Conservation (phyloP, 495 filamentous ascomycete species). For the Aspergillus ellipticus region DNA sequence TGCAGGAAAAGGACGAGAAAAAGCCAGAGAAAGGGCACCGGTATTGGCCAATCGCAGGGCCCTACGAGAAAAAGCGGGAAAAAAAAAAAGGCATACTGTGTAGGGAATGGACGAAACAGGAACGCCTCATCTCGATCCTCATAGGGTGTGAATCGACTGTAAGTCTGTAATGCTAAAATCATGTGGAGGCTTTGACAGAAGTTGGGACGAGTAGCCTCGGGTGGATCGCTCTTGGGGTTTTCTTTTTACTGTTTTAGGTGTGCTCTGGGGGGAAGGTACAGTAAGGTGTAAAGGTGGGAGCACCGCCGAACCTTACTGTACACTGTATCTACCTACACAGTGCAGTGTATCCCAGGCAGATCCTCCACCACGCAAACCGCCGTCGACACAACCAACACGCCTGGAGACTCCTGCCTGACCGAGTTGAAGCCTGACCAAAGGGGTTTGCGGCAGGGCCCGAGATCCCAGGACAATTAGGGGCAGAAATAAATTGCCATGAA, state of each 20-base stretch:
- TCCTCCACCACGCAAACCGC: background rate
- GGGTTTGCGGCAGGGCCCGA: background rate
- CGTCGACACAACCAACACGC: too few relatives aligned
- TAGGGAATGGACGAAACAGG: background rate
- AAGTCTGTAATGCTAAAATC: background rate
- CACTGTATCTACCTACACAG: too few relatives aligned
- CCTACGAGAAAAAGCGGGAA: background rate
- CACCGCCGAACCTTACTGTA: background rate
- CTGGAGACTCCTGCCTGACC: too few relatives aligned
- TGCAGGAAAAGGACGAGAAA: background rate
- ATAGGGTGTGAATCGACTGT: conserved; percentile 7
- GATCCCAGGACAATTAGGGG: background rate
- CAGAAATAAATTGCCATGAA: too few relatives aligned
- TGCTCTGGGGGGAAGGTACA: background rate
- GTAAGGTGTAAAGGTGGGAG: background rate
- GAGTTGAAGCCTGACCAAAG: background rate
- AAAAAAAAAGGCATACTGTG: background rate
- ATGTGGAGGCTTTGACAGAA: conserved; percentile 7
- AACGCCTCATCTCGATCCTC: conserved; percentile 2
- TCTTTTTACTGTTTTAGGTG: background rate
- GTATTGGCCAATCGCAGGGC: background rate
- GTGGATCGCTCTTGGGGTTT: conserved; percentile 7
- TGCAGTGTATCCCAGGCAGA: background rate
- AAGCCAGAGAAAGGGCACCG: background rate
- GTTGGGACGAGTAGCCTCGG: background rate